Base-by-base conservation (phyloP, 768 basidiomycete genomes). In the Phylloporus sp. region DNA sequence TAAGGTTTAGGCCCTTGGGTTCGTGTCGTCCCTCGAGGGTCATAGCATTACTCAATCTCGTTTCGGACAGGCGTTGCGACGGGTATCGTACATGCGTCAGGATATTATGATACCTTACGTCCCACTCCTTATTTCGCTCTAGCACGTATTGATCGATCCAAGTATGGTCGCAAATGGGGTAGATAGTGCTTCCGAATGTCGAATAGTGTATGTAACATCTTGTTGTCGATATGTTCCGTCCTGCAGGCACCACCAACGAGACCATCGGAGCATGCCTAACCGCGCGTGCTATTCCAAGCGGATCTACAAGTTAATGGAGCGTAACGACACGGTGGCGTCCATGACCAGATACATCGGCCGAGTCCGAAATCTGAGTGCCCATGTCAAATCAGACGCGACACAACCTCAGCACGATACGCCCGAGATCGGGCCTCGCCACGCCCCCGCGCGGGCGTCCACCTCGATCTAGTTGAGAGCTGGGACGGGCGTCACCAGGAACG, bases 401-500 rank as follows among this genome's bases (percentile, higher is more conserved):
- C 13, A 16, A 24, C 23, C 39, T 20, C 39, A 24, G 13, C 39
- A 24, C 22, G 22, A 39, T 18, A 32, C 32, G 35, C 20, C 22
- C 38, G 26, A 42, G 16, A 28, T 42, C 41, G n/a, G 16, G 23
- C 24, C 26, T 26, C 26, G 23, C 41, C 26, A 10, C 41, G n/a
- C 24, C 41, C 40, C 24, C 24, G 40, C 40, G 22, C 24, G 22
- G 10, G 7, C 24, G 40, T 26, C 24, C 40, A 42, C 24, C 24
- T 27, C 40, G 5, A 42, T 27, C 40, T 27, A 42, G 40, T 27
- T 42, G 22, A 13, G 24, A 15, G 24, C 26, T 26, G 41, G 16
- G 26, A n/a, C 16, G 15, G 56, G 52, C 23, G 40, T 47, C 31
- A 58, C 59, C 46, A 66, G 45, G 35, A 66, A 59, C 5, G 63